A percentile compares a stretch with the other conserved stretches of the same genome.
These are phyloP conservation scores for Basidiobolus meristosporus DNA, from an alignment of 371 early-diverging fungal species.

Conservation along the genomic window DNA sequence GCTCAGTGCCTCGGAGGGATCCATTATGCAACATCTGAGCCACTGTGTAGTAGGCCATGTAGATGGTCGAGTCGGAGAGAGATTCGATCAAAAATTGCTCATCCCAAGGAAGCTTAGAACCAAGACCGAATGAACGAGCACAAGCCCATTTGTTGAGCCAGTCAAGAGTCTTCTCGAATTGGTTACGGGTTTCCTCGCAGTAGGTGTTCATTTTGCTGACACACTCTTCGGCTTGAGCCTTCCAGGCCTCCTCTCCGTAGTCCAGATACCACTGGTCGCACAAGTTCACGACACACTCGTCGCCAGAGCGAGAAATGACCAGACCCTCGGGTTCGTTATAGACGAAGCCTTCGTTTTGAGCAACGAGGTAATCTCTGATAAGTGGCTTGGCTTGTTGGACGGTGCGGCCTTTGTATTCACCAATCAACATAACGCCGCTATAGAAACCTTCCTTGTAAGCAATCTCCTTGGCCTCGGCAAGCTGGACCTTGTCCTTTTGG, in stretches of 20 bases:
- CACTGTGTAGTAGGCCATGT: slow-evolving; percentile 99
- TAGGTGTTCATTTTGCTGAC: slow-evolving; percentile 74
- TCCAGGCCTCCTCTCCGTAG: slow-evolving; percentile 94
- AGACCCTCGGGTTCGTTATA: slow-evolving; percentile 95
- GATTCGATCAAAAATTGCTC: slow-evolving; percentile 94
- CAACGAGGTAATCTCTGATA: slow-evolving; percentile 58
- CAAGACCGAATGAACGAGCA: slow-evolving; percentile 94
- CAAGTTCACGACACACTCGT: slow-evolving; percentile 96
- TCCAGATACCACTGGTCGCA: slow-evolving; percentile 99
- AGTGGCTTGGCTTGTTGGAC: slow-evolving; percentile 87
- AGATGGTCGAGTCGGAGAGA: slow-evolving; percentile 98
- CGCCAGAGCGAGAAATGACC: slow-evolving; percentile 93
- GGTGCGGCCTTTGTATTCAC: slow-evolving; percentile 56
- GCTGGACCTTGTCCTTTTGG: slow-evolving; percentile 81
- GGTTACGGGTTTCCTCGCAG: slow-evolving; percentile 71
- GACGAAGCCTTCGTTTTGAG: slow-evolving; percentile 50
- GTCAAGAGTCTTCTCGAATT: slow-evolving; percentile 74
- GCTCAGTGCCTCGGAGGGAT: slow-evolving; percentile 63
- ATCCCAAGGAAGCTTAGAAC: slow-evolving; percentile 96
- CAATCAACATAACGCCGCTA: slow-evolving; percentile 73
- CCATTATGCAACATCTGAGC: slow-evolving; percentile 87
- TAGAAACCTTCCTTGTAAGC: slow-evolving; percentile 98
- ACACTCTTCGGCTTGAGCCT: slow-evolving; percentile 54
- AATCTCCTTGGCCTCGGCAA: slow-evolving; percentile 84
- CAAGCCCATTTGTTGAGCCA: slow-evolving; percentile 99